Conservation (phyloP, 2,329 filamentous ascomycete genomes). For the Phaeosphaeria sp. region DNA sequence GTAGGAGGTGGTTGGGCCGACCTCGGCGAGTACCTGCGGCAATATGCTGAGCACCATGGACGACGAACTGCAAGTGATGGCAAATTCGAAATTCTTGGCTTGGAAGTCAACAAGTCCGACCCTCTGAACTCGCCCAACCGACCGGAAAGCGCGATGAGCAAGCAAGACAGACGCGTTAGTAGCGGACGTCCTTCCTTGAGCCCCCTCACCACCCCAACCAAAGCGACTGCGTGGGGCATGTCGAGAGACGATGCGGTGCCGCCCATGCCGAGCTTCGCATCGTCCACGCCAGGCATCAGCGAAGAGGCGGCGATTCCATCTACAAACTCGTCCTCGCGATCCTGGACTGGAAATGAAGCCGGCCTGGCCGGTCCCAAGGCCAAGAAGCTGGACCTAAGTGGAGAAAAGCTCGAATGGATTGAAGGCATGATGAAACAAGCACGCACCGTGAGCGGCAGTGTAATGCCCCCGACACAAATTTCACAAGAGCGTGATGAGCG, state of each 20-base stretch:
- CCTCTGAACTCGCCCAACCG: constrained; percentile 23
- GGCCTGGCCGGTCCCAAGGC: constrained; percentile 74
- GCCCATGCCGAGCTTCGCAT: constrained; percentile 30
- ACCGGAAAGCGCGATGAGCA: constrained; percentile 38
- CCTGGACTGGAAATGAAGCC: constrained; percentile 55
- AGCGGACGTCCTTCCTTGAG: constrained; percentile 25
- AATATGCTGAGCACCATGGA: constrained; percentile 91
- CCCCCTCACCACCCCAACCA: constrained; percentile 38
- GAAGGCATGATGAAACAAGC: constrained; percentile 84
- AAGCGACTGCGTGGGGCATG: constrained; percentile 20
- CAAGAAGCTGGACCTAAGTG: constrained; percentile 68
- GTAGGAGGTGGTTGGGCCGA: constrained; percentile 99
- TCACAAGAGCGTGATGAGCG: constrained; percentile 25
- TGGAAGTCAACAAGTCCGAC: constrained; percentile 42
- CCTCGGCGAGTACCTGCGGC: constrained; percentile 89
- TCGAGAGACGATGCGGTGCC: constrained; percentile 30
- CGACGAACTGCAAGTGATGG: constrained; percentile 67
- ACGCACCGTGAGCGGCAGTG: constrained; percentile 70
- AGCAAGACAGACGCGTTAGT: constrained; percentile 33
- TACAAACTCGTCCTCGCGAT: constrained; percentile 35
- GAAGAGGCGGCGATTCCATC: constrained; percentile 35
- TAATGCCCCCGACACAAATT: constrained; percentile 22
- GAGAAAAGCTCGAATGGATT: constrained; percentile 79
- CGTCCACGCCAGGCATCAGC: constrained; percentile 32
- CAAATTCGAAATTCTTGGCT: constrained; percentile 62